Base-by-base conservation (phyloP, 2,329 filamentous ascomycete species). In the Harringtonia aguacate region DNA sequence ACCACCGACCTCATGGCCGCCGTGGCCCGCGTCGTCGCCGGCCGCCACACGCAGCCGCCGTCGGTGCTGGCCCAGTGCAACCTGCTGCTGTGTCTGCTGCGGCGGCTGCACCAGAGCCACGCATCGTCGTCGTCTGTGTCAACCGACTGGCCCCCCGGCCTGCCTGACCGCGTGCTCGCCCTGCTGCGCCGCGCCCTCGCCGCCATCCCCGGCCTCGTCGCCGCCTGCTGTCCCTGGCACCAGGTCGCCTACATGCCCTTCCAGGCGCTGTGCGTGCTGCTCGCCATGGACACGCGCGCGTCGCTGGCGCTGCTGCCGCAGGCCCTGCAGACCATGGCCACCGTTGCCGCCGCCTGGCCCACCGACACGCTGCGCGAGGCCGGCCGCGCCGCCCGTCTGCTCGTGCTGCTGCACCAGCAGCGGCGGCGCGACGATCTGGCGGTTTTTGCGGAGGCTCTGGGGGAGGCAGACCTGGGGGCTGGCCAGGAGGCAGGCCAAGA, bases 161-260 rank as follows among this genome's bases (percentile, higher is more conserved):
- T 69, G 1, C 62, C 69, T 3, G 69, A 72, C 14, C 61, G 63
- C 8, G 64, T 77, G 12, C 62, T 77, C 4, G 57, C 57, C 0
- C 58, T 77, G 4, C 62, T 66, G 0, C 60, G 63, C 4, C 58
- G 56, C 20, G 72, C 67, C 0, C 63, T 77, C 10, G 58, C 61
- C 20, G 69, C 70, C 0, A 70, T 73, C 0, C 61, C 65, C 7
- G 56, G 55, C 7, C 67, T 77, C 53, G 58, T 71, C 1, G 59
- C 63, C 3, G 56, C 58, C 10, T 60, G 61, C 13, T 61, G 62
- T 3, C 73, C 74, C 0, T 79, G 75, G 75, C 75, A 78, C 50
- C 74, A 79, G 46, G 67, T 74, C 37, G 72, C 72, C 24, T 77
- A 79, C 39, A 70, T 78, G 0, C 75, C 75, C 0, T 79, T 79